phyloP scores from a whole-genome alignment of 441 rosid genomes.

The Pelargonium cotyledonis region DNA sequence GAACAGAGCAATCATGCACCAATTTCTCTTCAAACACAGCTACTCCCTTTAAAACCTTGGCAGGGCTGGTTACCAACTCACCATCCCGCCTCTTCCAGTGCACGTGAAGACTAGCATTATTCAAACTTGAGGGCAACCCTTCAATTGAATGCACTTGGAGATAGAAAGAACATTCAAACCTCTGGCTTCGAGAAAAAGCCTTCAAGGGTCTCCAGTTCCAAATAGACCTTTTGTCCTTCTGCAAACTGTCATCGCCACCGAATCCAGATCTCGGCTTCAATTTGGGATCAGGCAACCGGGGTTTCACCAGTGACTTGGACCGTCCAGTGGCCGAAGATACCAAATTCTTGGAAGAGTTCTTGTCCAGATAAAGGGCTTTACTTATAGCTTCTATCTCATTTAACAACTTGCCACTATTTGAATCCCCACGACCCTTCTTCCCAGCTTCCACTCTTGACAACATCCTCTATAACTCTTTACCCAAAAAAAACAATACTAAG shows the following conservation, averaged over 20 bases:
- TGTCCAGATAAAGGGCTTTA: slow-evolving; percentile 67
- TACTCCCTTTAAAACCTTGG: slow-evolving; percentile 49
- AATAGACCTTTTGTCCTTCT: slow-evolving; percentile 67
- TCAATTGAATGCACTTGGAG: slow-evolving; percentile 68
- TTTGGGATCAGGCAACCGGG: slow-evolving; percentile 33
- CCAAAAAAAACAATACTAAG: not conserved
- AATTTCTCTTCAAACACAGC: slow-evolving; percentile 70
- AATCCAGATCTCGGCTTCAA: slow-evolving; percentile 24
- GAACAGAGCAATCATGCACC: slow-evolving; percentile 62
- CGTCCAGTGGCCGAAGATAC: slow-evolving; percentile 28
- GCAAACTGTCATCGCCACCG: slow-evolving; percentile 34
- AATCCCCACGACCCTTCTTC: slow-evolving; percentile 46
- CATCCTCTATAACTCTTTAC: slow-evolving; percentile 30
- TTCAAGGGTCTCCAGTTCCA: slow-evolving; percentile 89
- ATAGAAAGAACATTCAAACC: slow-evolving; percentile 74
- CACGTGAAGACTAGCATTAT: slow-evolving; percentile 52
- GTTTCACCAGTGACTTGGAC: slow-evolving; percentile 41
- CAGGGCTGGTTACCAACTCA: slow-evolving; percentile 51
- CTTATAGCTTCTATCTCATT: slow-evolving; percentile 71
- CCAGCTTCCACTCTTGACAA: slow-evolving; percentile 45
- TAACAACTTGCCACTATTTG: slow-evolving; percentile 48
- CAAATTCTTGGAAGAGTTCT: slow-evolving; percentile 32
- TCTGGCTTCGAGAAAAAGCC: slow-evolving; percentile 63
- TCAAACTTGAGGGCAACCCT: slow-evolving; percentile 52
- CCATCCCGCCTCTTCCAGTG: slow-evolving; percentile 92